Conservation (phyloP, 768 basidiomycete species). For the Russula earlei region DNA sequence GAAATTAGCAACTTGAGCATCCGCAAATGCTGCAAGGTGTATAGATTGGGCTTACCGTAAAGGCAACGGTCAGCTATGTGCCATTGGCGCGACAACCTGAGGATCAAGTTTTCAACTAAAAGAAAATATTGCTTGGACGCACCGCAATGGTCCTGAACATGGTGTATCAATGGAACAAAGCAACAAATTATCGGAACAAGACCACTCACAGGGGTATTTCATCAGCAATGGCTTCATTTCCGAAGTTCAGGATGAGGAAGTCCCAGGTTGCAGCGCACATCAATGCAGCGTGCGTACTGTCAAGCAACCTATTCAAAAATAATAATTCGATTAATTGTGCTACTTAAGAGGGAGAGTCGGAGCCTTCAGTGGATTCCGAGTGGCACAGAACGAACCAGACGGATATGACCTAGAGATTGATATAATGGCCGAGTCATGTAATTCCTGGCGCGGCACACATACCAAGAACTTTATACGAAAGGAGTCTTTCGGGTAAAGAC, state of each 20-base stretch:
- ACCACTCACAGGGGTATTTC: neutral
- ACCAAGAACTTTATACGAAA: slow-evolving; percentile 1
- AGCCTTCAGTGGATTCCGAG: neutral
- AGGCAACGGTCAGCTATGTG: slow-evolving; percentile 5
- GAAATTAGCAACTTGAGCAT: neutral
- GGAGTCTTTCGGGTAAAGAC: slow-evolving; percentile 6
- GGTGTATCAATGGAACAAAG: neutral
- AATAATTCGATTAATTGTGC: neutral
- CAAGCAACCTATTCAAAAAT: neutral
- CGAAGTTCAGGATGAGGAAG: slow-evolving; percentile 8
- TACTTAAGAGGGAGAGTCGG: neutral
- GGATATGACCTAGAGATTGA: neutral
- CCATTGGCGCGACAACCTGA: neutral
- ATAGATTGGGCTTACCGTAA: slow-evolving; percentile 2
- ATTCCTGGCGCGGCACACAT: neutral
- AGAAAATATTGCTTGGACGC: neutral
- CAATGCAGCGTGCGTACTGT: slow-evolving; percentile 1
- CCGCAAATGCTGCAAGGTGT: no score
- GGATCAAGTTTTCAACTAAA: neutral
- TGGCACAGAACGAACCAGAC: neutral
- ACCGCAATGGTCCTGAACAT: neutral
- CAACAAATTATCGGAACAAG: neutral
- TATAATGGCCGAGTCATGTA: neutral
- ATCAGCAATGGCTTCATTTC: neutral
- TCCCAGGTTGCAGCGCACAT: slow-evolving; percentile 11